Conservation (phyloP, 768 basidiomycete species). For the Trametes meyenii region DNA sequence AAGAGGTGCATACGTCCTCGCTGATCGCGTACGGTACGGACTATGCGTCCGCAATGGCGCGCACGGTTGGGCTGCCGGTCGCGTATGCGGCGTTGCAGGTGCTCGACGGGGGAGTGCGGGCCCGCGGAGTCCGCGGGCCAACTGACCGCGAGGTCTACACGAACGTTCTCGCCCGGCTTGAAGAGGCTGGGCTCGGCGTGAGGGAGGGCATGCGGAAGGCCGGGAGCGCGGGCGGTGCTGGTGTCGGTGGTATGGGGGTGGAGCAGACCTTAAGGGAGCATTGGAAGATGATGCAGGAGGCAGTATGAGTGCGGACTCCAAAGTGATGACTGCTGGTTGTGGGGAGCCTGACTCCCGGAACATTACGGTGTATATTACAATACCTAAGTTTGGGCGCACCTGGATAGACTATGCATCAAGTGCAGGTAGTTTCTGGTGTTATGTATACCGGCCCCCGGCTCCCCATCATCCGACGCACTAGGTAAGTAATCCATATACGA, state of each 20-base stretch:
- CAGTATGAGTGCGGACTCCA: background rate
- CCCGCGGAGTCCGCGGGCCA: constrained; percentile 73
- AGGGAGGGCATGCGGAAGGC: constrained; percentile 36
- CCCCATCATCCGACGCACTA: no score
- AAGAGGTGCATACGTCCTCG: constrained; percentile 65
- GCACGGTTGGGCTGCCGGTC: constrained; percentile 86
- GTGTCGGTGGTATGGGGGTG: background rate
- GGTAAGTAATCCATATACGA: no score
- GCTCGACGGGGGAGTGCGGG: constrained; percentile 54
- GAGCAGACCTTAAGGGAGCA: constrained; percentile 13
- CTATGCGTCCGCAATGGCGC: constrained; percentile 81
- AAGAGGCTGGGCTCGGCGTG: constrained; percentile 47
- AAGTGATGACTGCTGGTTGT: no score
- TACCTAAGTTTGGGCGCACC: no score
- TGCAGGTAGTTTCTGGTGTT: no score
- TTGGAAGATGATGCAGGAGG: constrained; percentile 12
- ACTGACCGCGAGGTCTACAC: constrained; percentile 59
- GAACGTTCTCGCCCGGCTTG: constrained; percentile 63
- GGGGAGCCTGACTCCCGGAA: no score
- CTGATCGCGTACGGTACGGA: constrained; percentile 63
- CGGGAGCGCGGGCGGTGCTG: background rate
- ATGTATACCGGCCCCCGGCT: no score
- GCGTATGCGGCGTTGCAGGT: constrained; percentile 79
- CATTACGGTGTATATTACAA: no score
- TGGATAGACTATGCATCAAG: no score